Base-by-base conservation (phyloP, 2,329 filamentous ascomycete species). In the Emmonsiellopsis sp. region DNA sequence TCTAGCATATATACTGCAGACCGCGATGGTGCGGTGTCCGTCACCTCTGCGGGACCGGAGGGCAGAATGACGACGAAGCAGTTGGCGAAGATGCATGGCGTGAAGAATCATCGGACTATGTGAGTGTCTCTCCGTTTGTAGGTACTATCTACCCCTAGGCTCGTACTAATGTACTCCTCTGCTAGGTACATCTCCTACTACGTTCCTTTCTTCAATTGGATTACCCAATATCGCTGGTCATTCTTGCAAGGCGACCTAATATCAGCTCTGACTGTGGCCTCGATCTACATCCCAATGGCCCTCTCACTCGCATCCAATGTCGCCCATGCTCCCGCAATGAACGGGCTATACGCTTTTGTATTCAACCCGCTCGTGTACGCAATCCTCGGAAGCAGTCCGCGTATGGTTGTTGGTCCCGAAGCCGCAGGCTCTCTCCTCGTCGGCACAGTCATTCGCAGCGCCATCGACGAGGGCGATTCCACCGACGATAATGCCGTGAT, bases 251-350 rank as follows among this genome's bases (percentile, higher is more conserved):
- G 93, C 47, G 93, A 98, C 69, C 73, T 97, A 15, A 77, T 95
- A 11, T 86, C 92, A 7, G 91, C 92, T 48, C 69, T 97, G 58
- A 97, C 93, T n/a, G 86, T 98, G 75, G 89, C 92, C n/a, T 95
- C 91, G 30, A 93, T 98, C 74, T 98, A 98, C 69, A 86, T 98
- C 38, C 93, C 93, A 50, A 96, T 98, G 91, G 87, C 90, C 0
- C 80, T 98, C 11, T 97, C 93, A 0, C 86, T 94, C 59, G 90
- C 93, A 53, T 84, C 89, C 41, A 97, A 97, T 65, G 83, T 98
- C 42, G 90, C 87, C 5, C 93, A 97, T 67, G 83, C 96, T 1
- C 90, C 92, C 7, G 87, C 93, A 0, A 91, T 97, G 63, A 92
- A 95, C 65, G 93, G 93, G 0, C 79, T 98, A 3, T 98, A 97